Percentiles rank a stretch among this genome's conserved stretches.
These are phyloP conservation scores for Verticillium albo-atrum DNA, from an alignment of 2,329 filamentous ascomycete genomes.

Conservation along the genomic window DNA sequence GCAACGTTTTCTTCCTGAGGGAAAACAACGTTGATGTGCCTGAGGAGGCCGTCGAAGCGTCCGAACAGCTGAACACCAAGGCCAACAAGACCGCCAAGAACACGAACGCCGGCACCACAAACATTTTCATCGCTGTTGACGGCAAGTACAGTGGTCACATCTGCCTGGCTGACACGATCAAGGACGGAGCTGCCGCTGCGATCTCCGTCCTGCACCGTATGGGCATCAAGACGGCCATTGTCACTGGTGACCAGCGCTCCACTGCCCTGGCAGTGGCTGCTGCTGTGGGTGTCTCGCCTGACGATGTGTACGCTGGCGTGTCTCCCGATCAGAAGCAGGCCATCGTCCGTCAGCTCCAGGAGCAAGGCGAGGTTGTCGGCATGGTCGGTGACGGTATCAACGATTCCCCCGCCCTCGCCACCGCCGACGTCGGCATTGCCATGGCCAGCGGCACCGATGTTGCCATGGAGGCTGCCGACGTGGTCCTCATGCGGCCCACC, in stretches of 20 bases:
- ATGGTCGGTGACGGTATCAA: conserved; percentile 99
- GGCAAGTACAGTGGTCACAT: conserved; percentile 75
- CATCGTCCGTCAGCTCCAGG: conserved; percentile 75
- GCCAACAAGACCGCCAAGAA: conserved; percentile 31
- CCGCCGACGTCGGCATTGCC: conserved; percentile 88
- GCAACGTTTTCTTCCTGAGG: conserved; percentile 73
- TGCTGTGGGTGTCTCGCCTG: conserved; percentile 71
- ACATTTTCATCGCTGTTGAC: conserved; percentile 83
- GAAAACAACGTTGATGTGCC: conserved; percentile 67
- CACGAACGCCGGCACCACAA: conserved; percentile 68
- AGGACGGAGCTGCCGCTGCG: conserved; percentile 76
- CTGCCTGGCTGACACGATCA: conserved; percentile 85
- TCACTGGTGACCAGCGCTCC: conserved; percentile 85
- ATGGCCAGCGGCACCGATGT: conserved; percentile 92
- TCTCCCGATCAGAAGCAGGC: conserved; percentile 87
- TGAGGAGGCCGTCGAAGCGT: conserved; percentile 56
- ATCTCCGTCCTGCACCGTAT: conserved; percentile 79
- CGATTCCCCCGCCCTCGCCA: conserved; percentile 90
- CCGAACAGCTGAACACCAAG: conserved; percentile 52
- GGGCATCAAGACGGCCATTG: conserved; percentile 82
- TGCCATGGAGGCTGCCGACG: conserved; percentile 93
- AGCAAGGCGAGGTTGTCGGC: conserved; percentile 70
- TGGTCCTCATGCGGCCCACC: conserved; percentile 91
- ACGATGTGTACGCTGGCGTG: conserved; percentile 80
- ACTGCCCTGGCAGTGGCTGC: conserved; percentile 81